Evolutionary conservation across 176 grass and related monocot species (phyloP).

Genomic region (Eragrostis curvula): DNA sequence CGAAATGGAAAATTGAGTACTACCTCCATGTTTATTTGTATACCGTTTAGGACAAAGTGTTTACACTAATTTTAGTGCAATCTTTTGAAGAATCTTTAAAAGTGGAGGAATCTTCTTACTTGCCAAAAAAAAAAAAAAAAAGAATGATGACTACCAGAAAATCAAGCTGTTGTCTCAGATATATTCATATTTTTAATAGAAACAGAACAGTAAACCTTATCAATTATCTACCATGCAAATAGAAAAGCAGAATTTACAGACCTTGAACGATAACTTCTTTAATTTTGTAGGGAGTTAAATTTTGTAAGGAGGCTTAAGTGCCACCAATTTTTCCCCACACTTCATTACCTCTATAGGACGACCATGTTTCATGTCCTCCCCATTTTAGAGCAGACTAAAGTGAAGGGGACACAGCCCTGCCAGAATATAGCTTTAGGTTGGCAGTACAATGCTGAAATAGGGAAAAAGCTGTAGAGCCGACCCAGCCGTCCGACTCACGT

Average conservation of each 20-base stretch:
- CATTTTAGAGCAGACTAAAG: not conserved
- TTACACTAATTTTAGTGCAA: too few species aligned
- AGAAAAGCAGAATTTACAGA: not conserved
- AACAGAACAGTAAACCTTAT: not conserved
- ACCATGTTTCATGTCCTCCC: not conserved
- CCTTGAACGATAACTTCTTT: not conserved
- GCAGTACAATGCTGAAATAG: not conserved
- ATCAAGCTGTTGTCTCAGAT: not conserved
- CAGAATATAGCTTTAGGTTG: not conserved
- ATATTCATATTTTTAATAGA: not conserved
- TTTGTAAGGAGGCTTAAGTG: not conserved
- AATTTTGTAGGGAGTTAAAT: not conserved
- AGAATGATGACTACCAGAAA: not conserved
- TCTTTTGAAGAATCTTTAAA: too few species aligned
- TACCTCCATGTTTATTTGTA: too few species aligned
- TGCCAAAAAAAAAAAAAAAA: not conserved
- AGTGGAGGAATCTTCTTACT: not conserved
- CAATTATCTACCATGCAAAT: not conserved
- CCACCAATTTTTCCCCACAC: too few species aligned
- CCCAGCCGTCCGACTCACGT: too few species aligned
- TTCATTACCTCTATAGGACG: not conserved
- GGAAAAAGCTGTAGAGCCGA: too few species aligned
- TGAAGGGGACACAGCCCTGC: not conserved
- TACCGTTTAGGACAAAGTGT: too few species aligned
- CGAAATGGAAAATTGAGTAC: too few species aligned